phyloP scores from a whole-genome alignment of 2,329 filamentous ascomycete species.

The Pleoardoris graminearum region DNA sequence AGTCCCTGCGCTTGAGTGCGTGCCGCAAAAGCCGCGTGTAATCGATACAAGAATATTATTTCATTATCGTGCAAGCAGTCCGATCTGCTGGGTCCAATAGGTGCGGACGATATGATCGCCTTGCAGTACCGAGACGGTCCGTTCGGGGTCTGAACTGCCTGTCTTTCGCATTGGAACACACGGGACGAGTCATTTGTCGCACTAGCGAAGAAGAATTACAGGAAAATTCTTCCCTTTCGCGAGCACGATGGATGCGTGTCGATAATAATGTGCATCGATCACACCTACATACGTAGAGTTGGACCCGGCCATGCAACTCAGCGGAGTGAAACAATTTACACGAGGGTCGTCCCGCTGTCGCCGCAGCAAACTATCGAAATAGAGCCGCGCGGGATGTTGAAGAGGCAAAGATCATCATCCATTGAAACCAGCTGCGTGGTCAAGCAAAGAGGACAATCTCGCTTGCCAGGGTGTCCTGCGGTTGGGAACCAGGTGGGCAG shows the following conservation, averaged over 20 bases:
- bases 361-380: constrained; percentile 5
- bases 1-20: background rate
- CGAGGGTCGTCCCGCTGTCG: constrained; percentile 3
- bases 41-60: too few species aligned
- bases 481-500: background rate
- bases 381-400: background rate
- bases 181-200: background rate
- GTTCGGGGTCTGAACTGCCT: background rate
- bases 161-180: background rate
- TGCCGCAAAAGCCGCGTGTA: background rate
- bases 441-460: background rate
- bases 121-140: background rate
- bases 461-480: background rate
- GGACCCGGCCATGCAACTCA: background rate
- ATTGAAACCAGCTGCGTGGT: constrained; percentile 1
- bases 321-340: background rate
- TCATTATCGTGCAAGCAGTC: background rate
- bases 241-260: background rate
- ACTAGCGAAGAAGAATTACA: background rate
- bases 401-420: constrained; percentile 3
- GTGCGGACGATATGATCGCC: constrained; percentile 1
- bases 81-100: background rate
- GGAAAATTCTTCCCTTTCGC: background rate
- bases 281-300: background rate
- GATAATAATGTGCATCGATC: background rate